These are phyloP conservation scores for Arthroderma sp. DNA, from an alignment of 2,329 filamentous ascomycete species.

Conservation along the genomic window DNA sequence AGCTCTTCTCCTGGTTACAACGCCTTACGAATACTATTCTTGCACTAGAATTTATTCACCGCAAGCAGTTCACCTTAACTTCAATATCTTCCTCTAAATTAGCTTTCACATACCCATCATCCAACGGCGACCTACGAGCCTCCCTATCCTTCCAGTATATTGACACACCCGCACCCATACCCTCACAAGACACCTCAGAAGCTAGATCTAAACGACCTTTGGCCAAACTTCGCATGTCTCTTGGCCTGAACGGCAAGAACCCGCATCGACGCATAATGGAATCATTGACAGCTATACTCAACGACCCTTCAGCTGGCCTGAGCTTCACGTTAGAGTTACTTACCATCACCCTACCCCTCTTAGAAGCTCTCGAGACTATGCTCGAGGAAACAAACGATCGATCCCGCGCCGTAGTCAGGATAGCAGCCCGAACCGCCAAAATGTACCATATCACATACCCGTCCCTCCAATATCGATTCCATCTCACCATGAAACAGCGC, in stretches of 20 bases:
- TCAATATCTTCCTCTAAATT: slow-evolving; percentile 28
- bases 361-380: slow-evolving; percentile 27
- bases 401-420: slow-evolving; percentile 19
- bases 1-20: slow-evolving; percentile 28
- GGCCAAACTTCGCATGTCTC: slow-evolving; percentile 17
- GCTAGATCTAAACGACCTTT: background rate
- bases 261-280: slow-evolving; percentile 33
- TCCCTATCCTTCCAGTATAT: slow-evolving; percentile 23
- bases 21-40: slow-evolving; percentile 28
- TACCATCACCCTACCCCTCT: slow-evolving; percentile 27
- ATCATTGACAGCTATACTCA: slow-evolving; percentile 28
- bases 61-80: slow-evolving; percentile 23
- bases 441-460: slow-evolving; percentile 29
- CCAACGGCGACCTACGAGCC: slow-evolving; percentile 20
- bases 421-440: slow-evolving; percentile 27
- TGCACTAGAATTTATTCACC: slow-evolving; percentile 25
- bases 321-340: slow-evolving; percentile 26
- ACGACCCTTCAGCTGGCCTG: slow-evolving; percentile 21
- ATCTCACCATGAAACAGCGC: slow-evolving; percentile 21
- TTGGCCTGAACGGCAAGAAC: slow-evolving; percentile 26
- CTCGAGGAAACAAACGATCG: slow-evolving; percentile 18
- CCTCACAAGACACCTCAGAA: background rate
- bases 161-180: background rate
- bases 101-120: slow-evolving; percentile 25
- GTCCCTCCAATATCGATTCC: slow-evolving; percentile 23